These are phyloP conservation scores for Phaseolus coccineus DNA, from an alignment of 331 rosid genomes.

Conservation along the genomic window DNA sequence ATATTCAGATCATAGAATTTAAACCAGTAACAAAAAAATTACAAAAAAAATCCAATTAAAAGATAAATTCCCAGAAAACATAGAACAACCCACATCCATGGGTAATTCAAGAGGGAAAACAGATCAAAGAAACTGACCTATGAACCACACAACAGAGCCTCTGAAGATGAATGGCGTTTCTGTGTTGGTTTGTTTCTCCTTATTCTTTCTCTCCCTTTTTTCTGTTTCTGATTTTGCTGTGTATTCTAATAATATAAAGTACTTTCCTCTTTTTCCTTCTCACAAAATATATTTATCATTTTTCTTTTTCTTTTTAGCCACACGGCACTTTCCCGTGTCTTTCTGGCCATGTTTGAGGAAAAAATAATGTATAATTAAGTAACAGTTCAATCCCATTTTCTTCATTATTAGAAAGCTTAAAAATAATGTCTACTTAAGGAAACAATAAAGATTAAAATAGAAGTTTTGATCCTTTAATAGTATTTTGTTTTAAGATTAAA, in stretches of 20 bases:
- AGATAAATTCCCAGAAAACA: slow-evolving; percentile 10
- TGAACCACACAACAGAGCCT: slow-evolving; percentile 40
- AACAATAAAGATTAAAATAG: no score
- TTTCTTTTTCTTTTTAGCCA: background rate
- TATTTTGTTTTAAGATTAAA: no score
- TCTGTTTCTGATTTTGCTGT: slow-evolving; percentile 34
- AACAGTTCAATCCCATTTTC: slow-evolving; percentile 21
- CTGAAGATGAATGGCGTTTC: slow-evolving; percentile 37
- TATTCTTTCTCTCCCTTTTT: slow-evolving; percentile 6
- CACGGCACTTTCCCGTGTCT: slow-evolving; percentile 35
- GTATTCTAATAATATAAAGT: slow-evolving; percentile 48
- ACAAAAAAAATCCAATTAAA: background rate
- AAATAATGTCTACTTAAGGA: no score
- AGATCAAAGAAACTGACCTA: slow-evolving; percentile 46
- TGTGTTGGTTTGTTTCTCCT: slow-evolving; percentile 30
- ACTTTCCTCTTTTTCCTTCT: slow-evolving; percentile 33
- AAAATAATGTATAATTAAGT: slow-evolving; percentile 2
- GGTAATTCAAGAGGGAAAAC: slow-evolving; percentile 8
- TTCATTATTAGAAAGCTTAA: background rate
- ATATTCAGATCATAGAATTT: slow-evolving; percentile 29
- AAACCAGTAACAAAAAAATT: background rate
- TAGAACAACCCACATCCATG: slow-evolving; percentile 1
- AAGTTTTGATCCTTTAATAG: no score
- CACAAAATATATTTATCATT: slow-evolving; percentile 8
- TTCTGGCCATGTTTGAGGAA: background rate